Base-by-base conservation (phyloP, 208 protist species). In the Trypanosoma melophagium region DNA sequence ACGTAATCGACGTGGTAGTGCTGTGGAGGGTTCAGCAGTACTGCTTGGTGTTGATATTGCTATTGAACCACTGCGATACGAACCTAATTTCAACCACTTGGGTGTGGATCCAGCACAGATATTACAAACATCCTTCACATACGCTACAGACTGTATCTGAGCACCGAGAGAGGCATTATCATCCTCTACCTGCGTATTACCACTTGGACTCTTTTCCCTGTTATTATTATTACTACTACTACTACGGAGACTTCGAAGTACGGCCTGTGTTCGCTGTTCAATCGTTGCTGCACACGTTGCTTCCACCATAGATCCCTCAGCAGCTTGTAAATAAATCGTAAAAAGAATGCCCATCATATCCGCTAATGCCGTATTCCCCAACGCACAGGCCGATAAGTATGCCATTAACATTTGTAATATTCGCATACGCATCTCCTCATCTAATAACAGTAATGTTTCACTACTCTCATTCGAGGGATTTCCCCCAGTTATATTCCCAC, bases 241-340 rank as follows among this genome's bases (percentile, higher is more conserved):
- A 10, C 22, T 42, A n/a, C 66, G 60, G 22, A 93, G 66, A 2
- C 68, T 64, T 3, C 52, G 19, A 25, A 81, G 67, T 14, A 81
- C 52, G 5, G 64, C 53, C 44, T 82, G 68, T 14, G 83, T 87
- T 51, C 75, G 77, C 51, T 93, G 81, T 38, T 79, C 77, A 53
- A 93, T 77, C 14, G 87, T 80, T 13, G 85, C 82, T 49, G 74
- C 78, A 53, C 84, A 90, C 28, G 80, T 83, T 44, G 77, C 84
- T 70, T 93, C 84, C 55, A 86, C 70, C 63, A 87, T 83, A 55
- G 84, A 88, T 25, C 62, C 56, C 40, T 73, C 72, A 19, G 49
- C 52, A 7, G 79, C 71, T 45, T 79, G 70, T 10, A 74, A 69
- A 73, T 83, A 87, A 49, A 93, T 78, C 22, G 81, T 40, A 24